phyloP scores from a whole-genome alignment of 805 yeast genomes.

The Saturnispora mendoncae region DNA sequence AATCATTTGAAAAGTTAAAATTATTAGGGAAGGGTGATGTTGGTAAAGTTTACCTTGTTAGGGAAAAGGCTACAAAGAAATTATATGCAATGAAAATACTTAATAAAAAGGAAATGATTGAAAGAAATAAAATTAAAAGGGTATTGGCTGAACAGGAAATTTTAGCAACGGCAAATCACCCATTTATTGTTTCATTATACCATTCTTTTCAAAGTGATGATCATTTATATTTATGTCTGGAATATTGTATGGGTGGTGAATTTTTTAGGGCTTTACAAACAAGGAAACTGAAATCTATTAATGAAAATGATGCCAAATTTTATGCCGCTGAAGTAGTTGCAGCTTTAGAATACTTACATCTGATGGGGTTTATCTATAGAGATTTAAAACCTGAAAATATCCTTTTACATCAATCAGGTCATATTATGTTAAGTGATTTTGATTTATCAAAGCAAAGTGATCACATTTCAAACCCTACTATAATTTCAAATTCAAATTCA shows the following conservation, averaged over 20 bases:
- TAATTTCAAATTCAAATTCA: constrained; percentile 33
- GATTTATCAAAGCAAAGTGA: constrained; percentile 88
- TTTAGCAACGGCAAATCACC: constrained; percentile 89
- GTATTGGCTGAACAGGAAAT: constrained; percentile 96
- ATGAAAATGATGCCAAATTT: constrained; percentile 83
- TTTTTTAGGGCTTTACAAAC: constrained; percentile 94
- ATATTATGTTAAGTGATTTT: constrained; percentile 94
- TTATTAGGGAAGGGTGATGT: constrained; percentile 97
- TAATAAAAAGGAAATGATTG: constrained; percentile 86
- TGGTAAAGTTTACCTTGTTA: constrained; percentile 89
- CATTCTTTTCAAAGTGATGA: constrained; percentile 96
- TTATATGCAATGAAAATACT: constrained; percentile 90
- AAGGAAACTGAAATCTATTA: constrained; percentile 72
- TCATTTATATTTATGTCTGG: constrained; percentile 89
- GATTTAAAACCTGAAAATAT: constrained; percentile 97
- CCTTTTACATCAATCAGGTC: constrained; percentile 90
- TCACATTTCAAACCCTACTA: constrained; percentile 65
- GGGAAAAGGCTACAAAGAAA: constrained; percentile 65
- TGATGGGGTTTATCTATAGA: constrained; percentile 95
- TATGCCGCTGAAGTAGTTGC: constrained; percentile 97
- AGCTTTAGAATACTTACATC: constrained; percentile 87
- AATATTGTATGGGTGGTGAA: constrained; percentile 99
- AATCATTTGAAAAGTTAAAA: constrained; percentile 80
- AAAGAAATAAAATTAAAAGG: constrained; percentile 87
- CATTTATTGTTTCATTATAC: constrained; percentile 90